A percentile compares a stretch with the other conserved stretches of the same genome.
phyloP scores from a whole-genome alignment of 2,329 filamentous ascomycete species.

The Parastagonospora avenae region DNA sequence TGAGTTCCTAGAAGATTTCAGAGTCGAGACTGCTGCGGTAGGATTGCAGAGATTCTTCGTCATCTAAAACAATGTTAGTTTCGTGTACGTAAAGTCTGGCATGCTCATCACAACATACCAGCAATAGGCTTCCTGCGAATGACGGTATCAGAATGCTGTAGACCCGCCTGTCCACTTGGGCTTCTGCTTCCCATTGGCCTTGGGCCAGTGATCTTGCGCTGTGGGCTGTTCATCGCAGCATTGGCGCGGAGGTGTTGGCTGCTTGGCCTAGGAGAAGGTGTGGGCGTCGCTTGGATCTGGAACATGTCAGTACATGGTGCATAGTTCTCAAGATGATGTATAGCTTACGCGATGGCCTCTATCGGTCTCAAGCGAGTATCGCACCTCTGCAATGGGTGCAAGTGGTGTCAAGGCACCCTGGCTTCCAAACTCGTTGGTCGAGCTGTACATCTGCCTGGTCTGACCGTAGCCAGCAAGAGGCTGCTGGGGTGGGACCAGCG shows the following conservation, averaged over 20 bases:
- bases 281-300: constrained; percentile 35
- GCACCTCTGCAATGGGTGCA: constrained; percentile 58
- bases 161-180: constrained; percentile 51
- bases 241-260: constrained; percentile 30
- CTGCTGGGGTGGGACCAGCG: constrained; percentile 60
- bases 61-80: constrained; percentile 19
- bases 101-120: constrained; percentile 28
- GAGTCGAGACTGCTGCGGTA: constrained; percentile 44
- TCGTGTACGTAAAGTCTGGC: neutral
- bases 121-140: constrained; percentile 44
- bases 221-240: constrained; percentile 33
- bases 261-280: constrained; percentile 38
- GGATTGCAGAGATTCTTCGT: constrained; percentile 39
- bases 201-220: constrained; percentile 55
- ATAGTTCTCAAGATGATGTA: neutral
- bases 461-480: constrained; percentile 45
- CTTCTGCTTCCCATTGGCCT: constrained; percentile 54
- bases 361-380: constrained; percentile 57
- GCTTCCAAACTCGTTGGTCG: constrained; percentile 42
- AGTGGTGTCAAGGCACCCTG: constrained; percentile 48
- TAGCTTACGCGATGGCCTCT: constrained; percentile 33
- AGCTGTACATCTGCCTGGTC: constrained; percentile 47
- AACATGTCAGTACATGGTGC: constrained; percentile 12
- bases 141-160: constrained; percentile 42
- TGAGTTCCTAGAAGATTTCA: constrained; percentile 38